Conservation (phyloP, 345 rosid species). For the Eutrema japonicum region DNA sequence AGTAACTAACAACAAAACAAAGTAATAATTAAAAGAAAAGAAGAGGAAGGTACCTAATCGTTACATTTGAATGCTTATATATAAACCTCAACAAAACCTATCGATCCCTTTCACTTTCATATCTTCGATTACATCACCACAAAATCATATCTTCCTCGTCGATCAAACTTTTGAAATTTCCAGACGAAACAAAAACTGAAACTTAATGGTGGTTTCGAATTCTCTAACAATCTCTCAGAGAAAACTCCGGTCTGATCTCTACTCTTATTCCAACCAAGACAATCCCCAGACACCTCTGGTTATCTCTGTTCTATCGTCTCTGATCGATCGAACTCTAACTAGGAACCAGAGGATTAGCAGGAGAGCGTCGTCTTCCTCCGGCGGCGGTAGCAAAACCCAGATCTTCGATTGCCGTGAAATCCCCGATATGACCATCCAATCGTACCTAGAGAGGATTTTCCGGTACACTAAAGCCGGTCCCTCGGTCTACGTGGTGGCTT, state of each 20-base stretch:
- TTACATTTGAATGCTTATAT: constrained; percentile 31
- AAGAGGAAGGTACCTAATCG: constrained; percentile 37
- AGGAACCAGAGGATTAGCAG: constrained; percentile 68
- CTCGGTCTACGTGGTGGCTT: constrained; percentile 83
- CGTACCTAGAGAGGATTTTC: constrained; percentile 83
- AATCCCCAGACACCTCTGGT: constrained; percentile 75
- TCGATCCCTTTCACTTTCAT: constrained; percentile 30
- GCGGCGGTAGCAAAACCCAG: constrained; percentile 31
- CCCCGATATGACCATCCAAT: constrained; percentile 77
- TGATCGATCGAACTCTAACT: constrained; percentile 70
- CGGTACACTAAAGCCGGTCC: constrained; percentile 84
- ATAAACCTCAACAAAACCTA: constrained; percentile 36
- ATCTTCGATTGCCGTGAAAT: constrained; percentile 71
- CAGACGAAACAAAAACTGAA: not conserved
- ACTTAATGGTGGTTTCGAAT: constrained; percentile 51
- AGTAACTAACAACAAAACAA: no score
- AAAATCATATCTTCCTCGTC: constrained; percentile 16
- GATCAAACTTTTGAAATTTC: not conserved
- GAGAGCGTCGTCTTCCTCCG: constrained; percentile 34
- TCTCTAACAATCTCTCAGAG: constrained; percentile 66
- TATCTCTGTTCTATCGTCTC: constrained; percentile 75
- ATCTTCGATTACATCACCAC: constrained; percentile 24
- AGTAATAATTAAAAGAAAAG: no score
- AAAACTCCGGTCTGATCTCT: constrained; percentile 83
- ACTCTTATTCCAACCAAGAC: constrained; percentile 61